Conservation (phyloP, 331 rosid genomes). For the Prunus yedoensis region DNA sequence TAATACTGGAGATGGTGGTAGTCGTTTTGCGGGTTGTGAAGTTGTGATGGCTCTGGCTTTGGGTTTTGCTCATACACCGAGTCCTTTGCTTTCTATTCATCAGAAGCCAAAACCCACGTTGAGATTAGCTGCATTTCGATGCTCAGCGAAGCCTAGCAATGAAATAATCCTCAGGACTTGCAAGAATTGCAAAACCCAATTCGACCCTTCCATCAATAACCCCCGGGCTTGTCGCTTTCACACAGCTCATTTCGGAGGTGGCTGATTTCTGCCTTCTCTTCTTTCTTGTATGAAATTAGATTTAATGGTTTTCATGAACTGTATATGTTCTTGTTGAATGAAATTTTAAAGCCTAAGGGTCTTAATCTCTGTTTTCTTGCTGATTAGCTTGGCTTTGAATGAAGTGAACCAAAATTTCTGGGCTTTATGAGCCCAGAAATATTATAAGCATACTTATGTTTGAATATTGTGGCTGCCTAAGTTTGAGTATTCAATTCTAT, state of each 20-base stretch:
- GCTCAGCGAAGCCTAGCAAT: slow-evolving; percentile 25
- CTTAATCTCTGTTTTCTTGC: neutral
- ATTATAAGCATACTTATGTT: too few species aligned
- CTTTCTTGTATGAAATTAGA: neutral
- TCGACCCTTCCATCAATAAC: slow-evolving; percentile 42
- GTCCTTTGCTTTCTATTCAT: slow-evolving; percentile 13
- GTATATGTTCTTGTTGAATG: neutral
- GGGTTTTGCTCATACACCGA: slow-evolving; percentile 7
- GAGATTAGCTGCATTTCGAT: slow-evolving; percentile 19
- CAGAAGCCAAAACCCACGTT: slow-evolving; percentile 3
- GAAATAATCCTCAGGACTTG: slow-evolving; percentile 38
- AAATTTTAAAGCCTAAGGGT: neutral
- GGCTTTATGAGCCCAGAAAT: neutral
- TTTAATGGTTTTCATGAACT: neutral
- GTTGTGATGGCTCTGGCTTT: slow-evolving; percentile 31
- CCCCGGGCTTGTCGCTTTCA: slow-evolving; percentile 49
- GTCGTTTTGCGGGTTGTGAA: neutral
- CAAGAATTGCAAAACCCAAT: slow-evolving; percentile 57
- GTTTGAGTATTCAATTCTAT: neutral
- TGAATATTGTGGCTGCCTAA: neutral
- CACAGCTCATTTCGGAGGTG: slow-evolving; percentile 61
- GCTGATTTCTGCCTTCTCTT: too few species aligned
- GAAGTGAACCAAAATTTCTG: neutral
- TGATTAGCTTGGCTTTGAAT: neutral
- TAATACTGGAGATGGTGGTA: neutral